These are phyloP conservation scores for Mucor velutinosus DNA, from an alignment of 371 early-diverging fungal species.

Conservation along the genomic window DNA sequence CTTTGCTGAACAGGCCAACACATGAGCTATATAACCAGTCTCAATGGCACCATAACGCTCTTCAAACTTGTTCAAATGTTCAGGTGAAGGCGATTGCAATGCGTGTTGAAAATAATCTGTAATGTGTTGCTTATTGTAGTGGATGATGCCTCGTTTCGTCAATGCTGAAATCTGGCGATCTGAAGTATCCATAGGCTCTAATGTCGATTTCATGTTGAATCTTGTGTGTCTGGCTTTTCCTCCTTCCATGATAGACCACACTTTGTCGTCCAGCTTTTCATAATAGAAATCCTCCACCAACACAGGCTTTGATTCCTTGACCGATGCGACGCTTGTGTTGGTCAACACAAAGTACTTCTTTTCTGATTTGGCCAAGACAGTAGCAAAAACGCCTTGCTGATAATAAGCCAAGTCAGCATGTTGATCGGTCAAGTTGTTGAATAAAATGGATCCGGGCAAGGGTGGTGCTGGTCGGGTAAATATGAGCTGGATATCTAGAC, in stretches of 20 bases:
- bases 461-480: slow-evolving; percentile 15
- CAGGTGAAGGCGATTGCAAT: neutral
- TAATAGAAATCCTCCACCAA: slow-evolving; percentile 12
- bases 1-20: slow-evolving; percentile 1
- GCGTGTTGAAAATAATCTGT: slow-evolving; percentile 7
- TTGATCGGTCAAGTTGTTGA: slow-evolving; percentile 12
- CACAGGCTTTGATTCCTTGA: slow-evolving; percentile 1
- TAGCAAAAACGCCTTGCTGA: slow-evolving; percentile 7
- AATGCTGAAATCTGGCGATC: neutral
- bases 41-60: slow-evolving; percentile 13
- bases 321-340: neutral
- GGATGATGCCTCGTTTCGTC: slow-evolving; percentile 1
- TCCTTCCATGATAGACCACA: slow-evolving; percentile 11
- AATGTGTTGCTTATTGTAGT: slow-evolving; percentile 11
- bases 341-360: slow-evolving; percentile 8
- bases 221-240: neutral
- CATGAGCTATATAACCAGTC: neutral
- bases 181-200: neutral
- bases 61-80: neutral
- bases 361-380: slow-evolving; percentile 18
- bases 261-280: neutral
- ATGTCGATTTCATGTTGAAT: neutral
- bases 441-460: slow-evolving; percentile 16
- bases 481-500: neutral
- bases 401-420: slow-evolving; percentile 4